phyloP scores from a whole-genome alignment of 306 rosid genomes.

The Bauhinia variegata region DNA sequence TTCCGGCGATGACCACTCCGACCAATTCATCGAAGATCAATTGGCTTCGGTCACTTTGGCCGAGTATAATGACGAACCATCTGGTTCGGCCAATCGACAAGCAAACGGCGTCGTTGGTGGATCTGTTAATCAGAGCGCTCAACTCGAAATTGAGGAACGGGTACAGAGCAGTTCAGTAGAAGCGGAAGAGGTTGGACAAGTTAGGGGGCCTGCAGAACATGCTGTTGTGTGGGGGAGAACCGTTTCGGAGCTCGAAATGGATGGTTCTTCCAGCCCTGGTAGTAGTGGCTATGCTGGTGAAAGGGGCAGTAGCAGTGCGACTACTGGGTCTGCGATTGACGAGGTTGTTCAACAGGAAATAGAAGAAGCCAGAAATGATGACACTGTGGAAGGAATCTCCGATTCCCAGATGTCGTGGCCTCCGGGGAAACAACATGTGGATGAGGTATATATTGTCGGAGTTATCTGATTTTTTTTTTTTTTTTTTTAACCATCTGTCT shows the following conservation, averaged over 20 bases:
- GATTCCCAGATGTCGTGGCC: constrained; percentile 56
- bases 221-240: constrained; percentile 53
- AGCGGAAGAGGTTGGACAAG: constrained; percentile 28
- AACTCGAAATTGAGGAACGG: constrained; percentile 36
- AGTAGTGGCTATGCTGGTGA: constrained; percentile 93
- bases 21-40: constrained; percentile 44
- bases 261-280: constrained; percentile 68
- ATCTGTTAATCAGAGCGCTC: constrained; percentile 32
- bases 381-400: constrained; percentile 40
- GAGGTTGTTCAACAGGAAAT: constrained; percentile 55
- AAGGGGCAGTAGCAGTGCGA: constrained; percentile 70
- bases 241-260: constrained; percentile 62
- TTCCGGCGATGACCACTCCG: constrained; percentile 50
- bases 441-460: constrained; percentile 61
- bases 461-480: background rate
- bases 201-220: constrained; percentile 37
- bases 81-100: constrained; percentile 22
- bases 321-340: constrained; percentile 52
- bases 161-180: constrained; percentile 26
- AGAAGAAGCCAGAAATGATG: constrained; percentile 50
- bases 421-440: constrained; percentile 62
- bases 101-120: constrained; percentile 50
- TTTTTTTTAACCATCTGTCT: background rate
- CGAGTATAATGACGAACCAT: constrained; percentile 42
- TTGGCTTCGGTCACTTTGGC: constrained; percentile 54